Base-by-base conservation (phyloP, 169 alveolate species). In the Cyclospora cayetanensis region DNA sequence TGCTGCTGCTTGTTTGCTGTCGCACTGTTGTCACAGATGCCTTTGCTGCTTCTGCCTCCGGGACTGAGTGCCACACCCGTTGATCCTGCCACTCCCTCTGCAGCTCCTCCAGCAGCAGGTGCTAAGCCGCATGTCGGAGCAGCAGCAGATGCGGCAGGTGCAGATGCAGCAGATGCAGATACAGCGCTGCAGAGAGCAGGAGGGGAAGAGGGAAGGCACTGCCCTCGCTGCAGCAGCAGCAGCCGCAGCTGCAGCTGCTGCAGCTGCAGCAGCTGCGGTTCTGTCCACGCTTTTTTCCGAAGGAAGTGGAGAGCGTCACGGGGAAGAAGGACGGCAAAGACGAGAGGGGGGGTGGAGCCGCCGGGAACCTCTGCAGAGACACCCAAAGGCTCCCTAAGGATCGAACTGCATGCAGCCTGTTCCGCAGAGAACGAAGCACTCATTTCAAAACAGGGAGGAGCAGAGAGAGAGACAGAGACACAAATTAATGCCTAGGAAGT, bases 261-360 rank as follows among this genome's bases (percentile, higher is more conserved):
- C 86, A 41, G 63, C 86, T 43, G 63, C 86, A 25, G 66, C 86
- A 1, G 63, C 66, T n/a, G 66, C 86, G n/a, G n/a, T n/a, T n/a
- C n/a, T n/a, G n/a, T n/a, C n/a, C n/a, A n/a, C n/a, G n/a, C n/a
- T n/a, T n/a, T n/a, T n/a, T n/a, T n/a, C n/a, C n/a, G n/a, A n/a
- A n/a, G n/a, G n/a, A n/a, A n/a, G n/a, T n/a, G n/a, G n/a, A n/a
- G n/a, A n/a, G n/a, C n/a, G n/a, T n/a, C n/a, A n/a, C n/a, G n/a
- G n/a, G n/a, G n/a, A n/a, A n/a, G n/a, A n/a, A n/a, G n/a, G n/a
- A n/a, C n/a, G n/a, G n/a, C n/a, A n/a, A n/a, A n/a, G n/a, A n/a
- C n/a, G n/a, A n/a, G n/a, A n/a, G n/a, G n/a, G n/a, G n/a, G n/a
- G n/a, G n/a, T n/a, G n/a, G n/a, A n/a, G n/a, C n/a, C n/a, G n/a